Conservation (phyloP, 768 basidiomycete species). For the Boletus patriciae region DNA sequence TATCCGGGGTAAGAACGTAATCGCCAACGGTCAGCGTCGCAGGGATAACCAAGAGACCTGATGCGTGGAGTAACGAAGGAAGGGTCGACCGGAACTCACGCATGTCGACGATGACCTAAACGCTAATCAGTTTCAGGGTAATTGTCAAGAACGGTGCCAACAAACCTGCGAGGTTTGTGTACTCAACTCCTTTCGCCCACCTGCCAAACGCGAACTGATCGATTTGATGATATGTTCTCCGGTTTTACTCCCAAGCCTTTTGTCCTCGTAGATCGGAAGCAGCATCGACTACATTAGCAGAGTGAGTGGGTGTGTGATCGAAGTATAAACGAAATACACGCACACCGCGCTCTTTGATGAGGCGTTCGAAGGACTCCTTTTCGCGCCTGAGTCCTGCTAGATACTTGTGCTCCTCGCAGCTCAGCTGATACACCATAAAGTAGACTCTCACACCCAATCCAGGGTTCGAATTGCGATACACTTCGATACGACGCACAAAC, state of each 20-base stretch:
- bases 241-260: slow-evolving; percentile 36
- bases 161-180: slow-evolving; percentile 63
- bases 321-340: slow-evolving; percentile 31
- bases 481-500: slow-evolving; percentile 91
- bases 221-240: slow-evolving; percentile 71
- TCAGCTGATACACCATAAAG: slow-evolving; percentile 92
- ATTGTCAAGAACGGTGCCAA: not conserved
- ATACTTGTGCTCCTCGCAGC: slow-evolving; percentile 95
- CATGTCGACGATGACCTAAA: slow-evolving; percentile 92
- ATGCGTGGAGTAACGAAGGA: slow-evolving; percentile 86
- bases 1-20: slow-evolving; percentile 92
- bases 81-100: slow-evolving; percentile 93
- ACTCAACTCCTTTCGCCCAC: slow-evolving; percentile 70
- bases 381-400: slow-evolving; percentile 85
- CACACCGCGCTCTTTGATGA: slow-evolving; percentile 92
- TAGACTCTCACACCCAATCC: slow-evolving; percentile 86
- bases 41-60: slow-evolving; percentile 78
- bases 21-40: slow-evolving; percentile 94
- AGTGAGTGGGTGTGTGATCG: not conserved
- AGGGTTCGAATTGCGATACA: slow-evolving; percentile 82
- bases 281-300: slow-evolving; percentile 70
- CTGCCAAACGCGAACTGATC: slow-evolving; percentile 82
- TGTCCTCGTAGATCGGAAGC: slow-evolving; percentile 74
- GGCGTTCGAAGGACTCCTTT: slow-evolving; percentile 88
- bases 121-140: not conserved